Percentiles rank a stretch among this genome's conserved stretches.
These are phyloP conservation scores for Pseudogymnoascus sp. DNA, from an alignment of 2,329 filamentous ascomycete genomes.

Conservation along the genomic window DNA sequence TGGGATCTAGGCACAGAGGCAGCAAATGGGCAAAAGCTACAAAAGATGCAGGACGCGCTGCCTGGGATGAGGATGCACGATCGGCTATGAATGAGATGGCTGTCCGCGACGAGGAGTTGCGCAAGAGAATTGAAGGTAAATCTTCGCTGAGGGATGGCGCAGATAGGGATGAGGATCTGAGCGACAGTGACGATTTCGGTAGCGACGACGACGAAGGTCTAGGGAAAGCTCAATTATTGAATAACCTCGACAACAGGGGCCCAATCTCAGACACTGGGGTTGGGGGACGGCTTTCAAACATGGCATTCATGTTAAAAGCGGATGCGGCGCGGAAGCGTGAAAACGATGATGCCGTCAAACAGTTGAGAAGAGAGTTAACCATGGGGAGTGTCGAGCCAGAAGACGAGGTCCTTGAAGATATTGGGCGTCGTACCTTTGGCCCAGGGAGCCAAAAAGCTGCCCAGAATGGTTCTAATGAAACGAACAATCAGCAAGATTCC, in stretches of 20 bases:
- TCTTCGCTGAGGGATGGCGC: slow-evolving; percentile 39
- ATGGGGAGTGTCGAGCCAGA: slow-evolving; percentile 54
- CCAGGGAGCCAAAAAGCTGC: slow-evolving; percentile 33
- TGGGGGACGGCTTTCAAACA: slow-evolving; percentile 63
- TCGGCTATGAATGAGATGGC: slow-evolving; percentile 58
- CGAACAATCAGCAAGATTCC: slow-evolving; percentile 52
- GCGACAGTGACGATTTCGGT: slow-evolving; percentile 50
- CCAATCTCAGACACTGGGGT: slow-evolving; percentile 30
- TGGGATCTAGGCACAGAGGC: slow-evolving; percentile 62
- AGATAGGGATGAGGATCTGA: slow-evolving; percentile 43
- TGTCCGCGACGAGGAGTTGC: slow-evolving; percentile 58
- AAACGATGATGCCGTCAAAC: slow-evolving; percentile 69
- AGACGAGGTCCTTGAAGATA: slow-evolving; percentile 46
- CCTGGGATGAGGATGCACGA: slow-evolving; percentile 66
- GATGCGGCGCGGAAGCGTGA: slow-evolving; percentile 69
- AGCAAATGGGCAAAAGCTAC: slow-evolving; percentile 67
- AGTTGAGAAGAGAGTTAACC: slow-evolving; percentile 63
- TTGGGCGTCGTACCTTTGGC: slow-evolving; percentile 67
- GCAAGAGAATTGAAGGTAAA: slow-evolving; percentile 58
- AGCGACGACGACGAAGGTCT: slow-evolving; percentile 44
- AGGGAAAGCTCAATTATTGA: slow-evolving; percentile 42
- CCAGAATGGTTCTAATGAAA: slow-evolving; percentile 38
- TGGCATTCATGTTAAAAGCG: slow-evolving; percentile 93
- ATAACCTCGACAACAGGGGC: slow-evolving; percentile 36
- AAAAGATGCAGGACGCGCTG: slow-evolving; percentile 56